A percentile compares a stretch with the other conserved stretches of the same genome.
phyloP scores from a whole-genome alignment of 2,329 filamentous ascomycete species.

The Whalleya microplaca region DNA sequence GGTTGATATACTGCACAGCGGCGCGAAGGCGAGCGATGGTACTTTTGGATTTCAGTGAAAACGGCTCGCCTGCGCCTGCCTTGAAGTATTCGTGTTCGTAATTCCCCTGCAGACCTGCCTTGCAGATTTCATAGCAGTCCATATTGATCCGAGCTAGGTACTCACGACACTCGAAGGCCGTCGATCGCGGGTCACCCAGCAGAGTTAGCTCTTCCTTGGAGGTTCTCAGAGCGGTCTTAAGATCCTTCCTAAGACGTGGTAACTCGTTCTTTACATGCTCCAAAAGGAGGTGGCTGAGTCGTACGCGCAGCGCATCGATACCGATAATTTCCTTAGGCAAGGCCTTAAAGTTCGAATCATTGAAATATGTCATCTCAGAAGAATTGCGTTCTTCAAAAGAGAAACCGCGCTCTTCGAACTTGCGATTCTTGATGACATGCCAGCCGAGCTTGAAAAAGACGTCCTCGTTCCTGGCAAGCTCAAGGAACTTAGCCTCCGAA shows the following conservation, averaged over 20 bases:
- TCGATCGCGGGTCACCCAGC: slow-evolving; percentile 5
- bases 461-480: slow-evolving; percentile 45
- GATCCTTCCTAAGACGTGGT: slow-evolving; percentile 1
- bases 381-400: slow-evolving; percentile 7
- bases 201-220: not conserved
- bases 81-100: slow-evolving; percentile 38
- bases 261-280: slow-evolving; percentile 12
- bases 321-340: slow-evolving; percentile 1
- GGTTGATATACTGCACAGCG: slow-evolving; percentile 36
- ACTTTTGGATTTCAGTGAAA: slow-evolving; percentile 16
- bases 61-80: slow-evolving; percentile 6
- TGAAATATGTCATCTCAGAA: slow-evolving; percentile 7
- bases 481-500: slow-evolving; percentile 39
- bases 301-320: slow-evolving; percentile 1
- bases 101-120: slow-evolving; percentile 35
- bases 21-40: slow-evolving; percentile 33
- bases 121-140: slow-evolving; percentile 34
- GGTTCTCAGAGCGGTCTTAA: not conserved
- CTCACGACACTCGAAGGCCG: not conserved
- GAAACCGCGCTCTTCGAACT: slow-evolving; percentile 7
- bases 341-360: not conserved
- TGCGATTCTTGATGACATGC: slow-evolving; percentile 50
- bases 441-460: slow-evolving; percentile 49
- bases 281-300: slow-evolving; percentile 10
- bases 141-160: slow-evolving; percentile 30